phyloP scores from a whole-genome alignment of 164 flowering plant genomes.

The Magnolia sinica region DNA sequence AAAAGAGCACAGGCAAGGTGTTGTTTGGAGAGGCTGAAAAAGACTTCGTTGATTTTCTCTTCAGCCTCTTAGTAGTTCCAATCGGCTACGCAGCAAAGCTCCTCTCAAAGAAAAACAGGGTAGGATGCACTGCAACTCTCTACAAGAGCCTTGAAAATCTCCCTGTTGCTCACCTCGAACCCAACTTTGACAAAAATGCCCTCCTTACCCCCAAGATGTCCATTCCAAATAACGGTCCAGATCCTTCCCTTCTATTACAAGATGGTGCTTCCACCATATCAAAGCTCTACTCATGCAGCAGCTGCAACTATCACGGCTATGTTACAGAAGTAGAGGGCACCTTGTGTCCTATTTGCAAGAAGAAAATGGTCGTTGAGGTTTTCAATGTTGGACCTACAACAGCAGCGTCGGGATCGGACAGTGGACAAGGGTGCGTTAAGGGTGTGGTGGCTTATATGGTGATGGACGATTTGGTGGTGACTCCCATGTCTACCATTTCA shows the following conservation, averaged over 20 bases:
- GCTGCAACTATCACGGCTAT: background rate
- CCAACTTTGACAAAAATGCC: background rate
- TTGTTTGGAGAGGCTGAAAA: background rate
- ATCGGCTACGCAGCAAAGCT: background rate
- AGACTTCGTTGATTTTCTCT: background rate
- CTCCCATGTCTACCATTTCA: conserved; percentile 41
- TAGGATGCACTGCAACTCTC: background rate
- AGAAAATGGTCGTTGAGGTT: background rate
- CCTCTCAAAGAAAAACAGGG: background rate
- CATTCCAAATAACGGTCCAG: background rate
- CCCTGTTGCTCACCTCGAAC: background rate
- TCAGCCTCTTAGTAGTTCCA: background rate
- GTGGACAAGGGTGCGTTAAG: conserved; percentile 29
- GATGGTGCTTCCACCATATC: background rate
- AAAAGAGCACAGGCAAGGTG: background rate
- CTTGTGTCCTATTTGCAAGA: background rate
- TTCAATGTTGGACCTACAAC: no score
- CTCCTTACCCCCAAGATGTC: background rate
- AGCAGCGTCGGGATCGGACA: background rate
- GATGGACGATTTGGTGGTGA: conserved; percentile 40
- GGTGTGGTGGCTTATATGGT: conserved; percentile 42
- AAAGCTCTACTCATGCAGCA: background rate
- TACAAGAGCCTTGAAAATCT: background rate
- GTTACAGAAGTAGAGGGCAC: background rate
- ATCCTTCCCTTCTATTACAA: background rate